phyloP scores from a whole-genome alignment of 2,329 filamentous ascomycete genomes.

The Diplodia mutila region DNA sequence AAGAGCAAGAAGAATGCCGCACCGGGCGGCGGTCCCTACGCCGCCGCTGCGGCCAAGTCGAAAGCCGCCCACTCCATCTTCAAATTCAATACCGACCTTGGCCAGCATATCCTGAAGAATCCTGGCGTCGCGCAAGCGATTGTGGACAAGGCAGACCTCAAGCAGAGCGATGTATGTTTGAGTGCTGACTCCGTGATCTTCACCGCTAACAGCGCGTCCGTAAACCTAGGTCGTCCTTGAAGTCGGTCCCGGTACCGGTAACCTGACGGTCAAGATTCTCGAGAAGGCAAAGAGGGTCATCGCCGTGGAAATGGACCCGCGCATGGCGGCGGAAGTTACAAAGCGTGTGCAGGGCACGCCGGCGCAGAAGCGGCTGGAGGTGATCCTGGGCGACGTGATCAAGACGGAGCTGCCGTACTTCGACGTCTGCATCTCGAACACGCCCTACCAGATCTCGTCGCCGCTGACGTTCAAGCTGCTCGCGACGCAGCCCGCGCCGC shows the following conservation, averaged over 20 bases:
- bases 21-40: slow-evolving; percentile 49
- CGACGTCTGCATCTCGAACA: slow-evolving; percentile 83
- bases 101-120: slow-evolving; percentile 71
- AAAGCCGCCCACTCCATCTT: slow-evolving; percentile 78
- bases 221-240: slow-evolving; percentile 72
- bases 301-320: slow-evolving; percentile 89
- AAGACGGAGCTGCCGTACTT: slow-evolving; percentile 79
- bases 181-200: neutral
- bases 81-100: slow-evolving; percentile 81
- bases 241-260: slow-evolving; percentile 87
- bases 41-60: slow-evolving; percentile 51
- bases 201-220: slow-evolving; percentile 8
- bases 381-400: slow-evolving; percentile 90
- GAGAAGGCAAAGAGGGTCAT: slow-evolving; percentile 83
- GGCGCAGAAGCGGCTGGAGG: slow-evolving; percentile 79
- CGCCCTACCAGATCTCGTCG: slow-evolving; percentile 79
- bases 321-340: slow-evolving; percentile 94
- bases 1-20: slow-evolving; percentile 43
- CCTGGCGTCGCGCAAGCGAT: slow-evolving; percentile 62
- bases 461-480: slow-evolving; percentile 92
- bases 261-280: slow-evolving; percentile 85
- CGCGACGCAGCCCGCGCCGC: slow-evolving; percentile 76
- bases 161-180: slow-evolving; percentile 68
- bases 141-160: slow-evolving; percentile 83
- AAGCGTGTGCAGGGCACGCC: slow-evolving; percentile 92